Evolutionary conservation across 495 filamentous ascomycete genomes (phyloP).

Genomic region (Aspergillus carlsbadensis): DNA sequence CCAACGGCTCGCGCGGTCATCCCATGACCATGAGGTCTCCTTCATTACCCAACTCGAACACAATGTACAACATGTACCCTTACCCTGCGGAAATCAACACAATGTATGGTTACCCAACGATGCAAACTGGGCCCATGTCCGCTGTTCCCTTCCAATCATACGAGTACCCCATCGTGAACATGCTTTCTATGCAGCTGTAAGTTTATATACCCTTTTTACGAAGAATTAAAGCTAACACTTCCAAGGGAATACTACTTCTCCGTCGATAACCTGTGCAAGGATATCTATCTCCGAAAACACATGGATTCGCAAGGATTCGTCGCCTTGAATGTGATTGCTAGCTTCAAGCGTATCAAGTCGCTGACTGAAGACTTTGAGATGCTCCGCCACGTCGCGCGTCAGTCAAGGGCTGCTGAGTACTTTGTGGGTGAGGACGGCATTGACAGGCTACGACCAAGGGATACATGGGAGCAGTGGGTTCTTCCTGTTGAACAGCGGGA

Average conservation of each 20-base stretch:
- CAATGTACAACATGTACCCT: conserved; percentile 40
- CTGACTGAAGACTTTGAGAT: conserved; percentile 71
- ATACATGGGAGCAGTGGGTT: conserved; percentile 82
- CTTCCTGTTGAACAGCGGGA: conserved; percentile 62
- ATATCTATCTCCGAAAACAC: conserved; percentile 79
- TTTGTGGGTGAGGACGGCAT: conserved; percentile 66
- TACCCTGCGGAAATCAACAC: conserved; percentile 40
- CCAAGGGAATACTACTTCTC: conserved; percentile 89
- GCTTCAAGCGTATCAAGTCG: conserved; percentile 79
- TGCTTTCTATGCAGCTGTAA: conserved; percentile 70
- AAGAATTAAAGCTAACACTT: conserved; percentile 11
- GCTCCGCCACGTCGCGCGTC: conserved; percentile 69
- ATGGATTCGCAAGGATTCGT: conserved; percentile 97
- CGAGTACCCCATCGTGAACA: conserved; percentile 50
- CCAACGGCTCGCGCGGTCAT: conserved; percentile 38
- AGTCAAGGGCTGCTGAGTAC: conserved; percentile 70
- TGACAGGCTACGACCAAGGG: conserved; percentile 73
- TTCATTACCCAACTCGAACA: conserved; percentile 43
- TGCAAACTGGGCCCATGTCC: conserved; percentile 58
- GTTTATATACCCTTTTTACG: conserved; percentile 6
- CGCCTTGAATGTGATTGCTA: conserved; percentile 69
- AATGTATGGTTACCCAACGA: conserved; percentile 50
- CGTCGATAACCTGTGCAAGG: conserved; percentile 93
- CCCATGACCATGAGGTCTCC: conserved; percentile 49
- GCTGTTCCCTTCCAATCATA: conserved; percentile 63